Evolutionary conservation across 1,284 basidiomycete species (phyloP).

Genomic region (Puccinia coronata): DNA sequence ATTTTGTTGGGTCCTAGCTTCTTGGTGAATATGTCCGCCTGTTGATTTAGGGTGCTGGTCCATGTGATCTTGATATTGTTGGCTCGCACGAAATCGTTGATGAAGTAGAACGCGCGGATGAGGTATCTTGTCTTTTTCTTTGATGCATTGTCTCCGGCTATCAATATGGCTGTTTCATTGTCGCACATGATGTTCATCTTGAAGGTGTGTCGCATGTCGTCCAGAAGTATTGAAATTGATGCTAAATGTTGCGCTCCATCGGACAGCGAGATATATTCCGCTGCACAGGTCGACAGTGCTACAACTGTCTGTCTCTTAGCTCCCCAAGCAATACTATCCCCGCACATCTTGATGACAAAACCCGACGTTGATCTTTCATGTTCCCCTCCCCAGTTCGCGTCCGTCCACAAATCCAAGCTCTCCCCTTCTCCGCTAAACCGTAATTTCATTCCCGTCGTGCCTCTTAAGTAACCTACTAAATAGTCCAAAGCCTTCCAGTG

Average conservation of each 20-base stretch:
- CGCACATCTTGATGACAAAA: slow-evolving; percentile 1
- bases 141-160: not conserved
- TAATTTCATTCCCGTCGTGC: not conserved
- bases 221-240: not conserved
- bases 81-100: not conserved
- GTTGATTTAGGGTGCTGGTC: too few species aligned
- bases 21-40: slow-evolving; percentile 10
- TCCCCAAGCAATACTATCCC: slow-evolving; percentile 10
- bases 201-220: not conserved
- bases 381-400: slow-evolving; percentile 39
- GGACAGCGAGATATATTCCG: too few species aligned
- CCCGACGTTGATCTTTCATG: slow-evolving; percentile 12
- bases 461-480: slow-evolving; percentile 1
- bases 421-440: not conserved
- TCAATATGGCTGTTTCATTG: slow-evolving; percentile 10
- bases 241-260: not conserved
- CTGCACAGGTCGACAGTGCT: not conserved
- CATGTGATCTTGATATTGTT: slow-evolving; percentile 11
- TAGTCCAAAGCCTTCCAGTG: slow-evolving; percentile 16
- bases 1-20: not conserved
- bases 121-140: not conserved
- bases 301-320: not conserved
- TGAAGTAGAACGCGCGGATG: not conserved
- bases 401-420: not conserved
- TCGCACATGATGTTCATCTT: slow-evolving; percentile 15